These are phyloP conservation scores for Pseudodiploospora longispora DNA, from an alignment of 2,329 filamentous ascomycete species.

Conservation along the genomic window DNA sequence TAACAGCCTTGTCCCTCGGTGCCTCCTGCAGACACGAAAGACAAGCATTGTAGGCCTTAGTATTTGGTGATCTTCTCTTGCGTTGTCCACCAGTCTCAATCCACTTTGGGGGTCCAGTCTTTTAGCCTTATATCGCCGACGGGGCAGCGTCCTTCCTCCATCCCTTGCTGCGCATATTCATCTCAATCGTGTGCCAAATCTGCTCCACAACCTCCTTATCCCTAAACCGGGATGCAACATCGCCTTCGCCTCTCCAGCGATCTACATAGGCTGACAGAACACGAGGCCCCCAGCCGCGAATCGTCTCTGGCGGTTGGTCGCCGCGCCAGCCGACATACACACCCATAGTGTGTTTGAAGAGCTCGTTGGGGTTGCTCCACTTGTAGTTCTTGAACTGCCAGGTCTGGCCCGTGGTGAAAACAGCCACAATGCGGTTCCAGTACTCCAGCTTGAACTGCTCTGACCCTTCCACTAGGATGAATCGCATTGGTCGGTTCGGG, in stretches of 20 bases:
- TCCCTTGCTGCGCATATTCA: constrained; percentile 75
- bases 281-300: constrained; percentile 78
- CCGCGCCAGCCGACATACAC: constrained; percentile 88
- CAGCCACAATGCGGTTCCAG: constrained; percentile 89
- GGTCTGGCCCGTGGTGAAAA: constrained; percentile 93
- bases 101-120: not conserved
- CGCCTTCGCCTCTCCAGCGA: constrained; percentile 58
- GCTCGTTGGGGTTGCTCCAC: constrained; percentile 79
- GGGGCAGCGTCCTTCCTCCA: constrained; percentile 70
- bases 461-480: constrained; percentile 89
- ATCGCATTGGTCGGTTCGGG: constrained; percentile 67
- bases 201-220: constrained; percentile 89
- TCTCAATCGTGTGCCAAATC: constrained; percentile 86
- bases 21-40: too few species aligned
- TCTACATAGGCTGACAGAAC: constrained; percentile 77
- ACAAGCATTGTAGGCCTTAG: too few species aligned
- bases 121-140: constrained; percentile 32
- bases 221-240: constrained; percentile 59
- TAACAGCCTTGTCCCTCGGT: too few species aligned
- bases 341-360: constrained; percentile 83
- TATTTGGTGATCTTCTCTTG: not conserved
- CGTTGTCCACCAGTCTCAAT: not conserved
- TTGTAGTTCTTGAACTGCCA: constrained; percentile 99
- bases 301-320: constrained; percentile 67
- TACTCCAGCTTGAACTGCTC: constrained; percentile 97